phyloP scores from a whole-genome alignment of 164 flowering plant species.

The Stephania cephalantha region DNA sequence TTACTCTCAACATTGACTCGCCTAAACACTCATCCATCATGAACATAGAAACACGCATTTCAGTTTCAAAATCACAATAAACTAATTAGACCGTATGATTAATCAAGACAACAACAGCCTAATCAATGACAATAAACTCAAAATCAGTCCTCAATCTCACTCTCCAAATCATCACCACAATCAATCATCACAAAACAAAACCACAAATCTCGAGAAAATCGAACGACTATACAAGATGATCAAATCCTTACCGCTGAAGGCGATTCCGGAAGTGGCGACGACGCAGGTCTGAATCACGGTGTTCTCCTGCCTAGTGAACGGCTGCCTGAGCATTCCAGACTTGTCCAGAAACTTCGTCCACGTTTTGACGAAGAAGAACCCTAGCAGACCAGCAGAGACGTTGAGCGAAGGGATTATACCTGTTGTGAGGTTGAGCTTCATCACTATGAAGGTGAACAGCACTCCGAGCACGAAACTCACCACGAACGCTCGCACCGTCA shows the following conservation, averaged over 20 bases:
- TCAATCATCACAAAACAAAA: background rate
- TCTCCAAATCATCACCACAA: background rate
- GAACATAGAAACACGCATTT: too few species aligned
- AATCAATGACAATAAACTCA: background rate
- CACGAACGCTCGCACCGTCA: constrained; percentile 23
- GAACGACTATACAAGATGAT: background rate
- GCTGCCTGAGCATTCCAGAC: constrained; percentile 17
- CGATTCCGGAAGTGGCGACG: constrained; percentile 28
- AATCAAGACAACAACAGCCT: background rate
- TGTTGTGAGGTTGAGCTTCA: constrained; percentile 27
- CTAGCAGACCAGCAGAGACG: constrained; percentile 28
- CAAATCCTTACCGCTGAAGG: constrained; percentile 25
- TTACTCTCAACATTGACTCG: too few species aligned
- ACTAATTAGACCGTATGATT: background rate
- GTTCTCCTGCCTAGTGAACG: constrained; percentile 28
- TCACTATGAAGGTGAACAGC: constrained; percentile 22
- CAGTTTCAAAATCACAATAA: background rate
- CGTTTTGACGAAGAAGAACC: constrained; percentile 26
- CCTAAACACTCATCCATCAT: too few species aligned
- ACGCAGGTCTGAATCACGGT: constrained; percentile 29
- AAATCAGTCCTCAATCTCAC: background rate
- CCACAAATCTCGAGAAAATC: background rate
- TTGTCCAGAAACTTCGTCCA: constrained; percentile 28
- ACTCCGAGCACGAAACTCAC: constrained; percentile 22
- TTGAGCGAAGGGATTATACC: constrained; percentile 31